phyloP scores from a whole-genome alignment of 164 flowering plant species.

The Tinospora cordifolia region DNA sequence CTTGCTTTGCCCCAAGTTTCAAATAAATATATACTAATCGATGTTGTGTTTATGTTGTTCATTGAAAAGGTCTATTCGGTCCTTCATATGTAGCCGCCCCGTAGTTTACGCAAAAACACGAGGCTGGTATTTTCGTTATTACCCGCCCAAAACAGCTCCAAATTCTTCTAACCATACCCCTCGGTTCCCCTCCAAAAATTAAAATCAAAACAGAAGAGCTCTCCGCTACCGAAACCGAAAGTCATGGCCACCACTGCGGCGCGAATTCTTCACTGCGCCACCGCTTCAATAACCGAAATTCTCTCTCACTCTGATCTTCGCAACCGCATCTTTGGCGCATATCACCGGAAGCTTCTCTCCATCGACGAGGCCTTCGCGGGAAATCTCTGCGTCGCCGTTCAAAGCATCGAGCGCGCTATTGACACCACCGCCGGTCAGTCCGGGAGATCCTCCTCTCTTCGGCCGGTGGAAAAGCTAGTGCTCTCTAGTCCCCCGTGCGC shows the following conservation, averaged over 20 bases:
- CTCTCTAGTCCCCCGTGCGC: slow-evolving; percentile 27
- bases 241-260: slow-evolving; percentile 20
- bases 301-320: slow-evolving; percentile 45
- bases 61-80: not conserved
- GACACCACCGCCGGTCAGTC: slow-evolving; percentile 24
- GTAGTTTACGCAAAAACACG: not conserved
- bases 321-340: slow-evolving; percentile 32
- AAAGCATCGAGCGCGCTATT: slow-evolving; percentile 45
- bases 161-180: slow-evolving; percentile 2
- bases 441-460: slow-evolving; percentile 37
- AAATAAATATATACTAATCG: not conserved
- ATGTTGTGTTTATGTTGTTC: too few species aligned
- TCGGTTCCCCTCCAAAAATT: slow-evolving; percentile 8
- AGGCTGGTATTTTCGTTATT: slow-evolving; percentile 4
- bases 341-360: slow-evolving; percentile 23
- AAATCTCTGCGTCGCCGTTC: slow-evolving; percentile 35
- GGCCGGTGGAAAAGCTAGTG: slow-evolving; percentile 41
- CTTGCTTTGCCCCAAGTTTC: too few species aligned
- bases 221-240: too few species aligned
- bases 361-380: slow-evolving; percentile 22
- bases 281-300: slow-evolving; percentile 30
- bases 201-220: not conserved
- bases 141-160: not conserved
- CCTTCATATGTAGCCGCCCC: not conserved
- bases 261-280: slow-evolving; percentile 39